phyloP scores from a whole-genome alignment of 1,139 yeast genomes.

The Nadsonia starkeyi-henricii region DNA sequence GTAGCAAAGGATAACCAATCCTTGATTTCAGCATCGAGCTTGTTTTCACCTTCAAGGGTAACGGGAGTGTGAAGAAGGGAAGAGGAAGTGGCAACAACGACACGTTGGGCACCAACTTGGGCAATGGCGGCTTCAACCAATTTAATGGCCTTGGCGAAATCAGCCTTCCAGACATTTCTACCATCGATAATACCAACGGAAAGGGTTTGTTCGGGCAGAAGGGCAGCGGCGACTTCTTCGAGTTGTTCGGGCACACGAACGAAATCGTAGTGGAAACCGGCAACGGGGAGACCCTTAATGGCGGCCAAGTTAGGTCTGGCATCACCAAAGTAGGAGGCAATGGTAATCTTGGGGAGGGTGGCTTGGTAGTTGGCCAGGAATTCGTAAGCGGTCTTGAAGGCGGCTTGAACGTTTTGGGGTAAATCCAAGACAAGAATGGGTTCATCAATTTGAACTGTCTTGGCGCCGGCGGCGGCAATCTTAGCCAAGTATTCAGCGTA shows the following conservation, averaged over 20 bases:
- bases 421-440: constrained; percentile 92
- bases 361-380: constrained; percentile 42
- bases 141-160: constrained; percentile 73
- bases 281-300: constrained; percentile 77
- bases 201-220: constrained; percentile 56
- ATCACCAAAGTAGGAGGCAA: constrained; percentile 95
- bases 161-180: constrained; percentile 98
- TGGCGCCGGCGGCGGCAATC: constrained; percentile 91
- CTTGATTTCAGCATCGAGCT: constrained; percentile 79
- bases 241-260: constrained; percentile 95
- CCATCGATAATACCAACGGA: constrained; percentile 97
- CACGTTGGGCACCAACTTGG: constrained; percentile 79
- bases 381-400: constrained; percentile 78
- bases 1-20: constrained; percentile 98
- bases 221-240: constrained; percentile 58
- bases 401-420: constrained; percentile 68
- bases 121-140: constrained; percentile 70
- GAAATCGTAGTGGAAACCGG: constrained; percentile 94
- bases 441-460: constrained; percentile 91
- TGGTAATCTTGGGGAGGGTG: constrained; percentile 61
- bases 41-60: constrained; percentile 81
- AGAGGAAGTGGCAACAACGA: constrained; percentile 86
- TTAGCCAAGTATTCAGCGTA: constrained; percentile 79
- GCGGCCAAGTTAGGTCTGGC: constrained; percentile 92
- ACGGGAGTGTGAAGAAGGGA: constrained; percentile 98